Conservation (phyloP, 192 early-diverging fungal genomes). For the Neocallimastix lanati region DNA sequence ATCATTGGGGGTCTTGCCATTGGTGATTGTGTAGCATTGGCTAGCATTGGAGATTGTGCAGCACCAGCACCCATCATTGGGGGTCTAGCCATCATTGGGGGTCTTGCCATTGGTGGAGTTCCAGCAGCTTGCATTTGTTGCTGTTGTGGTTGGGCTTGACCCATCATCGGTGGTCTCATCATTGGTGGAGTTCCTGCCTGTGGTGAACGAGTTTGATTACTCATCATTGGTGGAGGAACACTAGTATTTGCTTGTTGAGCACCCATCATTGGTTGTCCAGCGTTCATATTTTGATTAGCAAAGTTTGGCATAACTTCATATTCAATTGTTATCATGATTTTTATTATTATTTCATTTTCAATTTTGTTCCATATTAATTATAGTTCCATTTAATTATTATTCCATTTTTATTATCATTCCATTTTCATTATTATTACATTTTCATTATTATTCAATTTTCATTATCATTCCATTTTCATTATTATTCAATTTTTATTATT, state of each 20-base stretch:
- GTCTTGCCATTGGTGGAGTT: slow-evolving; percentile 7
- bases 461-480: no score
- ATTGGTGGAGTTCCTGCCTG: slow-evolving; percentile 1
- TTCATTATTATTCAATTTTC: no score
- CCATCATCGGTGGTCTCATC: neutral
- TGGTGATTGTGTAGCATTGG: neutral
- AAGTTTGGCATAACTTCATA: neutral
- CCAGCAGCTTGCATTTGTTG: slow-evolving; percentile 4
- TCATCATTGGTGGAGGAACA: neutral
- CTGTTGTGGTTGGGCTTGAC: neutral
- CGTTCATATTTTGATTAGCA: neutral
- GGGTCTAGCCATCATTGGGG: slow-evolving; percentile 10
- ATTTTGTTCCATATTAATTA: no score
- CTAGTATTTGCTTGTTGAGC: neutral
- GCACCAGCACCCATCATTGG: neutral
- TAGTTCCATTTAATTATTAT: no score
- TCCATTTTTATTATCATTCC: neutral
- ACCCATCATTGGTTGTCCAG: neutral
- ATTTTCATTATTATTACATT: no score
- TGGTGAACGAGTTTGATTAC: neutral
- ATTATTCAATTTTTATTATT: no score
- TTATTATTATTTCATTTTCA: no score
- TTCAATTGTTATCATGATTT: no score
- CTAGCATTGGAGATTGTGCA: neutral
- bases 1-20: slow-evolving; percentile 9